Base-by-base conservation (phyloP, 371 early-diverging fungal genomes). In the Fennellomyces sp. region DNA sequence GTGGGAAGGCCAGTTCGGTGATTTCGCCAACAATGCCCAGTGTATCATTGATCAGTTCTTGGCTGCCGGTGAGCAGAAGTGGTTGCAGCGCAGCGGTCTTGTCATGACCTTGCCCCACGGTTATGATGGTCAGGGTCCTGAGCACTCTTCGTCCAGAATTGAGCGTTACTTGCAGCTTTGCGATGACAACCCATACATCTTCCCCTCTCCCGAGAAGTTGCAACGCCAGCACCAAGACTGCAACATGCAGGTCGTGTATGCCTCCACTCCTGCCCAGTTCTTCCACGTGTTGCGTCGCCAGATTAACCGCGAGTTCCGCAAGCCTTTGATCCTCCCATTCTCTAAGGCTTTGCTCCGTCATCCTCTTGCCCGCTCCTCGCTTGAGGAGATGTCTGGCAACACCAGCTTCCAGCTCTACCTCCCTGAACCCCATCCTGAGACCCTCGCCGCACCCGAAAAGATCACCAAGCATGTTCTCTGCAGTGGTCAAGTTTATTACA, bases 1-100 rank as follows among this genome's bases (percentile, higher is more conserved):
- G 65, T 98, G 97, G 97, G 98, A 98, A 80, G 98, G 95, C 21
- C 98, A 98, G 83, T 94, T 97, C 66, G 98, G 98, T 71, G 97
- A 97, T 78, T 97, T 97, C 73, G 93, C 93, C 79, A 98, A 97
- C 85, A 91, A 82, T 63, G 96, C 98, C 13, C 97, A 98, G 83
- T 89, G 88, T 73, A 97, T 97, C 65, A 93, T 98, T 70, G 98
- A 98, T 76, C 97, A 96, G 75, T 98, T 95, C 76, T 91, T 98
- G 54, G 85, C 93, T n/a, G 83, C 94, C 48, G 98, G 97, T 60
- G 98, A 98, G 76, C 91, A 93, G 76, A 98, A 98, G 77, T 98
- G 98, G 97, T 82, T 96, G 56, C 91, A 94, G 80, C 91, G 95
- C 65, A 90, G 94, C 29, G 98, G 97, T 47, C 76, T 98, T 66